Conservation (phyloP, 1,284 basidiomycete species). For the Cutaneotrichosporon sp. region DNA sequence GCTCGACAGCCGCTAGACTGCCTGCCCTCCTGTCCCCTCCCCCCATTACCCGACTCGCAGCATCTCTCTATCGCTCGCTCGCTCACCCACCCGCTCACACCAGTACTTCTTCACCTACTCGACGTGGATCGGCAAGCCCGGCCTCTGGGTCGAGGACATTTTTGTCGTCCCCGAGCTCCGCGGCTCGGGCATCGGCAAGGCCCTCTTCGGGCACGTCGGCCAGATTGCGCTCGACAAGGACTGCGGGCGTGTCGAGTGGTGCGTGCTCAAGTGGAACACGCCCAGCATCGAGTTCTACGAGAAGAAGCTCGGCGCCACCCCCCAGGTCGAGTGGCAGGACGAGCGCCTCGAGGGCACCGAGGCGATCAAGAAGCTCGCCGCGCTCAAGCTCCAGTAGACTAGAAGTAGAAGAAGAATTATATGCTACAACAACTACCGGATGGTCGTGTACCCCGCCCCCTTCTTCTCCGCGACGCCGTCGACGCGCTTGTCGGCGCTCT, state of each 20-base stretch:
- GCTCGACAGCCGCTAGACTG: no score
- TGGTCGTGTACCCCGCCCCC: slow-evolving; percentile 40
- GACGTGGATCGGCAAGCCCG: slow-evolving; percentile 90
- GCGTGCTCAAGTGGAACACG: slow-evolving; percentile 90
- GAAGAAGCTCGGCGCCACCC: slow-evolving; percentile 69
- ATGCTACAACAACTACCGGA: not conserved
- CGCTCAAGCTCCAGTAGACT: slow-evolving; percentile 27
- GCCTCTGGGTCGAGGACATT: slow-evolving; percentile 89
- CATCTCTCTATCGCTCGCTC: no score
- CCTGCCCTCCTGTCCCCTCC: no score
- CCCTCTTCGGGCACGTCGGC: slow-evolving; percentile 79
- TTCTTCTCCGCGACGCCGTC: slow-evolving; percentile 51
- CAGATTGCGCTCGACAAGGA: slow-evolving; percentile 78
- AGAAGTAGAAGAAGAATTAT: not conserved
- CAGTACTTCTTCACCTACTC: slow-evolving; percentile 93
- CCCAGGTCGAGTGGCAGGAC: slow-evolving; percentile 80
- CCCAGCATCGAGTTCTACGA: slow-evolving; percentile 91
- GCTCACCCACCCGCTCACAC: no score
- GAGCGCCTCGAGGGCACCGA: slow-evolving; percentile 78
- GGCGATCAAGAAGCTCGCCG: slow-evolving; percentile 44
- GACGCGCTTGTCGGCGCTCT: slow-evolving; percentile 48
- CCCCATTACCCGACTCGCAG: no score
- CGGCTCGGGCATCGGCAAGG: slow-evolving; percentile 78
- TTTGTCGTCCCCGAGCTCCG: slow-evolving; percentile 77
- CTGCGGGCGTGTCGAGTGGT: slow-evolving; percentile 87